Evolutionary conservation across 208 protist species (phyloP).

Genomic region (Tetramitus jugosus): DNA sequence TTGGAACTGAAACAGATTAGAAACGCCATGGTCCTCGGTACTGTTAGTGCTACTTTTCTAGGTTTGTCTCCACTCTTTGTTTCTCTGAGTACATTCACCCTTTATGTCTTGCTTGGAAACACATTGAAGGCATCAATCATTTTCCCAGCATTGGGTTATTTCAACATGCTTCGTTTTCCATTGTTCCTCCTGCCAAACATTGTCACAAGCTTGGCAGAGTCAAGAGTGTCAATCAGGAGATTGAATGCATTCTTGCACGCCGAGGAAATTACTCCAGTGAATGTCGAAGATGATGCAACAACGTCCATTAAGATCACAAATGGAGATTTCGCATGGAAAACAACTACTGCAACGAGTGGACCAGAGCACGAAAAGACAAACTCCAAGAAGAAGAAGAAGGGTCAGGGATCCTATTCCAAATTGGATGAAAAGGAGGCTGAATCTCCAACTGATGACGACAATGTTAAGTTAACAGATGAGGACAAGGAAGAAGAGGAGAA

Average conservation of each 20-base stretch:
- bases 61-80: conserved; percentile 54
- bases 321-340: background rate
- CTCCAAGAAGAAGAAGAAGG: no score
- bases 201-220: conserved; percentile 38
- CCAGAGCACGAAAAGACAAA: no score
- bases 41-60: conserved; percentile 34
- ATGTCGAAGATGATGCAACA: conserved; percentile 3
- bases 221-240: conserved; percentile 37
- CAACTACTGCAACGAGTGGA: background rate
- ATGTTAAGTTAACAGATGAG: background rate
- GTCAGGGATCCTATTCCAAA: no score
- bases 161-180: conserved; percentile 62
- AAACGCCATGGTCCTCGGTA: conserved; percentile 25
- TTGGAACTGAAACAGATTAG: conserved; percentile 44
- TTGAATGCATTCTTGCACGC: conserved; percentile 32
- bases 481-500: background rate
- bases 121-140: conserved; percentile 54
- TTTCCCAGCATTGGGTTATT: conserved; percentile 72
- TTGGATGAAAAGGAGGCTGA: no score
- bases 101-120: conserved; percentile 50
- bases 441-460: no score
- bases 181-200: conserved; percentile 41
- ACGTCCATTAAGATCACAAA: background rate
- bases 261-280: background rate
- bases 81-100: conserved; percentile 47